Percentiles rank a stretch among this genome's conserved stretches.
Evolutionary conservation across 2,329 filamentous ascomycete genomes (phyloP).

Genomic region (Tolypocladium paradoxum): DNA sequence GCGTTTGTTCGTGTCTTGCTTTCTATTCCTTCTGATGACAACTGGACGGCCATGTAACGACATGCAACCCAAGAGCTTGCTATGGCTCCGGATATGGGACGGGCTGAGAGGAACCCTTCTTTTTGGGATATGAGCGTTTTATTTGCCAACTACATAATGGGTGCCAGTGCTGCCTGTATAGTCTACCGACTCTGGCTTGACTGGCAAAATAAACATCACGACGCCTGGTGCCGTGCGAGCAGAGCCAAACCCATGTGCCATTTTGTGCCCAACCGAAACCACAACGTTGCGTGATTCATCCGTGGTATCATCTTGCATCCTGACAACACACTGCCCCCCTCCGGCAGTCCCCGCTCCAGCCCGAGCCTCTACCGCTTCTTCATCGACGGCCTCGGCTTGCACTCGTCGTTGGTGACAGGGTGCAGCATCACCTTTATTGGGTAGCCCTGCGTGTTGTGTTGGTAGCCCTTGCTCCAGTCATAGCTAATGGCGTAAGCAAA

Average conservation of each 20-base stretch:
- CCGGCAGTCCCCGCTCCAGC: not conserved
- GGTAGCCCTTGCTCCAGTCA: slow-evolving; percentile 97
- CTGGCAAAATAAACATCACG: not conserved
- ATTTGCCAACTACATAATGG: not conserved
- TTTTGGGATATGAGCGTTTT: not conserved
- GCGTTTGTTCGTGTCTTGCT: slow-evolving; percentile 1
- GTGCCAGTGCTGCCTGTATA: not conserved
- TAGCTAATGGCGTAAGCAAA: slow-evolving; percentile 90
- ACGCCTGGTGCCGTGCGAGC: not conserved
- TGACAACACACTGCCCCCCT: not conserved
- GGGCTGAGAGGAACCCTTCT: not conserved
- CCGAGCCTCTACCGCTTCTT: slow-evolving; percentile 42
- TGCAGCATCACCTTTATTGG: slow-evolving; percentile 81
- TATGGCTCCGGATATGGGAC: not conserved
- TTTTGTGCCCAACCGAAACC: not conserved
- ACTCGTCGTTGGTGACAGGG: slow-evolving; percentile 53
- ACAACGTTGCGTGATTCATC: not conserved
- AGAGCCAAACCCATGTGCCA: not conserved
- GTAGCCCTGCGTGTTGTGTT: slow-evolving; percentile 63
- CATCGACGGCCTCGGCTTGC: slow-evolving; percentile 47
- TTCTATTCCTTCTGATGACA: not conserved
- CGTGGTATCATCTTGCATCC: not conserved
- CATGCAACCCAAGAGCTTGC: not conserved
- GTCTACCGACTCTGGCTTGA: not conserved
- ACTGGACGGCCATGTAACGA: not conserved